phyloP scores from a whole-genome alignment of 108 stramenopile species.

The Hondaea fermentalgiana region DNA sequence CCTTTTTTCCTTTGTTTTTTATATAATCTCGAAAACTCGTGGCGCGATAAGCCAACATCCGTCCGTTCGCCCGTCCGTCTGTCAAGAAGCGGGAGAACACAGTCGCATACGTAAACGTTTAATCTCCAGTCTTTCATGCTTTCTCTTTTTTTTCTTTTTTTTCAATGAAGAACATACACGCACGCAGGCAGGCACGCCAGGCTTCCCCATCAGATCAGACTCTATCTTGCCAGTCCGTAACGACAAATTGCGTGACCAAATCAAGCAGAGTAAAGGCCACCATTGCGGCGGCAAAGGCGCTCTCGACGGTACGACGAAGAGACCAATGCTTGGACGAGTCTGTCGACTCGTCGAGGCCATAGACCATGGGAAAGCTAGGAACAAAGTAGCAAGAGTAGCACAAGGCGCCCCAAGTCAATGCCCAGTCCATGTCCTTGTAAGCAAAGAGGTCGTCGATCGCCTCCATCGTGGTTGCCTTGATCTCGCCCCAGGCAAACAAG shows the following conservation, averaged over 20 bases:
- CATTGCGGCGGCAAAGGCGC: not conserved
- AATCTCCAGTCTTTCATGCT: too few relatives aligned
- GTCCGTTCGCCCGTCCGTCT: too few relatives aligned
- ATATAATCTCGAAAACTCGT: too few relatives aligned
- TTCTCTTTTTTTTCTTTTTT: too few relatives aligned
- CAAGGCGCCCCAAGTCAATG: not conserved
- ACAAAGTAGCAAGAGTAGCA: constrained; percentile 13
- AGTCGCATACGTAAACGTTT: too few relatives aligned
- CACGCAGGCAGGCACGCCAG: not conserved
- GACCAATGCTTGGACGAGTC: not conserved
- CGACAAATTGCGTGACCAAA: not conserved
- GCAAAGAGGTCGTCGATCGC: not conserved
- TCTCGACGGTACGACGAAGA: not conserved
- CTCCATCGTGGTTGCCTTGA: not conserved
- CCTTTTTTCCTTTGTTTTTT: too few relatives aligned
- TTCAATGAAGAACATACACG: not conserved
- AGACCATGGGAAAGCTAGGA: not conserved
- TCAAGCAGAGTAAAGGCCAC: not conserved
- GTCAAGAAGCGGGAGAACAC: too few relatives aligned
- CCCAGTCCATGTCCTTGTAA: constrained; percentile 5
- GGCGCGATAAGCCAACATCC: too few relatives aligned
- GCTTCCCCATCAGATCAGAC: not conserved
- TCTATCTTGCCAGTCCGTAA: not conserved
- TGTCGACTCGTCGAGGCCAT: not conserved
- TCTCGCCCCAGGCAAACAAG: constrained; percentile 6